Evolutionary conservation across 352 stramenopile genomes (phyloP), one percentile per base, ranked within the genome.

Genomic region (Phytopythium delawarense): DNA sequence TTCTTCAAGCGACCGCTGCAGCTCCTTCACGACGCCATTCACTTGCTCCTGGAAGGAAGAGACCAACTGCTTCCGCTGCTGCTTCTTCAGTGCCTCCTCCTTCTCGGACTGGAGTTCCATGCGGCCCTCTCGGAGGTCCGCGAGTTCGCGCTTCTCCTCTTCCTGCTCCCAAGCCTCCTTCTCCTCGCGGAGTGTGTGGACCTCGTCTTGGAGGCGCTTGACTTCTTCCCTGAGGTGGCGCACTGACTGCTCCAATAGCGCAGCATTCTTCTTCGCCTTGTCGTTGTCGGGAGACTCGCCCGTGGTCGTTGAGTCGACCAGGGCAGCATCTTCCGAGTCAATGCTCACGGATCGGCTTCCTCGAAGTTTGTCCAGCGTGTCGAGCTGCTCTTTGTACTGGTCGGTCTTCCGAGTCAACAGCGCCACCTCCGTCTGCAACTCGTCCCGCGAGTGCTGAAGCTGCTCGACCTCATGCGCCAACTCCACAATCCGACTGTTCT

Each of bases 1-100:
- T 12, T 87, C 75, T 21, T 91, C 79, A 15, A 91, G 62, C 2
- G 68, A 63, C 20, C 73, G 58, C 54, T 89, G 76, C 21, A 91
- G 63, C 56, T 86, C 75, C 8, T 74, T 55, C 5, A 88, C 70
- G 21, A 81, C 72, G 0, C 40, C 63, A 21, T 59, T 39, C 5
- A 86, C 55, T 37, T 79, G 70, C 35, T 78, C 65, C 32, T 78
- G 53, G 46, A 87, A 91, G 1, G 56, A 66, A 18, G 45, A 39
- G 3, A 91, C 66, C 18, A 81, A n/a, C 16, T 61, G 56, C 15
- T 87, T 64, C 18, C 75, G 69, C 30, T 75, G 75, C 57, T 87
- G 77, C 7, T 68, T 23, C 61, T 69, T 66, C 32, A 78, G 64
- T 7, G 61, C 72, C 6, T 66, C 67, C 48, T 75, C 66, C 42